Percentiles rank a stretch among this genome's conserved stretches.
These are phyloP conservation scores for Pseudogymnoascus sp. DNA, from an alignment of 2,329 filamentous ascomycete genomes.

Conservation along the genomic window DNA sequence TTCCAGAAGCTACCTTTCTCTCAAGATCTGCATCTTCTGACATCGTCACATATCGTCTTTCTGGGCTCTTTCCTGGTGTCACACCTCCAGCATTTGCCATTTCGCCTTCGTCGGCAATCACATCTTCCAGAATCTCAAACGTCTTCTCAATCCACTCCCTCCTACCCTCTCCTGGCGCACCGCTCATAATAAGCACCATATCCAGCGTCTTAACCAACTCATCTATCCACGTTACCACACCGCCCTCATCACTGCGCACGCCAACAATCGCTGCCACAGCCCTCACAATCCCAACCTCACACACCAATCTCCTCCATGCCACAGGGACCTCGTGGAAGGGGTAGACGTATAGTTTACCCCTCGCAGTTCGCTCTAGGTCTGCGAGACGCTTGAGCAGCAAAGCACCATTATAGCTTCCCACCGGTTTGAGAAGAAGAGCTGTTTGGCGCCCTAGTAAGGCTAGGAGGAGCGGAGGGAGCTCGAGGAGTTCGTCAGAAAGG, in stretches of 20 bases:
- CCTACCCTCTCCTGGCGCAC: slow-evolving; percentile 13
- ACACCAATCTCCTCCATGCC: slow-evolving; percentile 65
- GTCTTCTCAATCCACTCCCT: slow-evolving; percentile 42
- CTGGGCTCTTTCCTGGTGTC: no score
- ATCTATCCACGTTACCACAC: slow-evolving; percentile 16
- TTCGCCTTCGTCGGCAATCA: neutral
- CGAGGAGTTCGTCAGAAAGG: neutral
- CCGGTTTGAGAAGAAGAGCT: neutral
- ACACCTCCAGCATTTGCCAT: neutral
- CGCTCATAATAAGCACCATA: slow-evolving; percentile 29
- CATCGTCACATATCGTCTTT: neutral
- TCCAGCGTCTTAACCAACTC: slow-evolving; percentile 23
- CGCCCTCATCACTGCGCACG: neutral
- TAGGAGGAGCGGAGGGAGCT: neutral
- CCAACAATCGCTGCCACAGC: slow-evolving; percentile 30
- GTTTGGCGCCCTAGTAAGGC: neutral
- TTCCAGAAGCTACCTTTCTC: neutral
- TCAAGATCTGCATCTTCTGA: neutral
- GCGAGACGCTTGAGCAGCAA: slow-evolving; percentile 35
- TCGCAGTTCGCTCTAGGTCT: slow-evolving; percentile 52
- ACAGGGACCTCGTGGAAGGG: slow-evolving; percentile 58
- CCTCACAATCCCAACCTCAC: slow-evolving; percentile 60
- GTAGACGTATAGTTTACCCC: slow-evolving; percentile 62
- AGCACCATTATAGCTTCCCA: neutral
- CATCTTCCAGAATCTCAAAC: slow-evolving; percentile 57